Evolutionary conservation across 2,329 filamentous ascomycete genomes (phyloP).

Genomic region (Bipolaris sorokiniana): DNA sequence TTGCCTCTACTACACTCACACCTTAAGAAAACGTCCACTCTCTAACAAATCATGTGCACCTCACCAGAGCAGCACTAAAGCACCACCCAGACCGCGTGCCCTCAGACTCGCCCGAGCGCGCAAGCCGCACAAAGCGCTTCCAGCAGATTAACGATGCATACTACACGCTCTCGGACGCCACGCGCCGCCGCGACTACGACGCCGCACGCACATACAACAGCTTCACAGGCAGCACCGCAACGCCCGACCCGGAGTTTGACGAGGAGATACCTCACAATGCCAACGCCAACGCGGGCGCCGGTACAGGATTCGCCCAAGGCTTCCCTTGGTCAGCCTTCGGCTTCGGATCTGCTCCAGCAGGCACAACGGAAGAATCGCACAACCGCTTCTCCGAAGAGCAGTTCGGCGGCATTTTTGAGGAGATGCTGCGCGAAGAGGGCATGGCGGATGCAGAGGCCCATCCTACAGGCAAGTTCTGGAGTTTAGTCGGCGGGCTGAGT

Average conservation of each 20-base stretch:
- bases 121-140: conserved; percentile 82
- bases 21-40: not conserved
- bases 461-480: conserved; percentile 81
- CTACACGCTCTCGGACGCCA: conserved; percentile 83
- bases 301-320: conserved; percentile 41
- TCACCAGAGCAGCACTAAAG: conserved; percentile 77
- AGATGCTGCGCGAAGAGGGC: conserved; percentile 61
- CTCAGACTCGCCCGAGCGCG: conserved; percentile 80
- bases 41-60: conserved; percentile 6
- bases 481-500: conserved; percentile 80
- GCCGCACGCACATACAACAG: conserved; percentile 66
- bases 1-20: not conserved
- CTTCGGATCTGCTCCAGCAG: conserved; percentile 57
- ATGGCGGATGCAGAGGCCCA: conserved; percentile 72
- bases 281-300: not conserved
- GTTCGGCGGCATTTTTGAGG: conserved; percentile 72
- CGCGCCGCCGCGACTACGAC: conserved; percentile 84
- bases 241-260: conserved; percentile 55
- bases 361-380: conserved; percentile 53
- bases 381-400: conserved; percentile 74
- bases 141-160: conserved; percentile 93
- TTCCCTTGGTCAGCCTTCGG: conserved; percentile 82
- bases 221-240: conserved; percentile 52
- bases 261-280: conserved; percentile 55
- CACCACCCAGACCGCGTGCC: conserved; percentile 93